phyloP scores from a whole-genome alignment of 257 asterid genomes.

The Rauvolfia tetraphylla region DNA sequence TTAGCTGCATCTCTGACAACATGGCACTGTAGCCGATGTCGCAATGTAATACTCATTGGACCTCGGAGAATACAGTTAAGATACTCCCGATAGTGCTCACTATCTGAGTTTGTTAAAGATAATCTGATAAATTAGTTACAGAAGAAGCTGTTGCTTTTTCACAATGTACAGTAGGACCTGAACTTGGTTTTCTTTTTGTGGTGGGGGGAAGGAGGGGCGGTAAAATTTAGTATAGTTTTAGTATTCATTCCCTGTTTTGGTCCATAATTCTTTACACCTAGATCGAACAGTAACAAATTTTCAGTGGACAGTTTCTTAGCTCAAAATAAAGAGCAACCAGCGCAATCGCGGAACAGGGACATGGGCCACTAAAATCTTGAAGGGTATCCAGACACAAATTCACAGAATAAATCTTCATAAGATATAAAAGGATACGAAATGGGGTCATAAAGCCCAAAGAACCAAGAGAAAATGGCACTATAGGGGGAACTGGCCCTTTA shows the following conservation, averaged over 20 bases:
- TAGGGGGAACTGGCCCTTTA: constrained; percentile 98
- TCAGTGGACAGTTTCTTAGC: not conserved
- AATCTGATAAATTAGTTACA: constrained; percentile 2
- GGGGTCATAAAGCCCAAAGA: constrained; percentile 99
- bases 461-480: constrained; percentile 95
- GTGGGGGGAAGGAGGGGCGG: too few species aligned
- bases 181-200: too few species aligned
- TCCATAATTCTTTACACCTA: not conserved
- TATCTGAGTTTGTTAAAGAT: constrained; percentile 65
- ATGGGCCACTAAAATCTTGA: not conserved
- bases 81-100: constrained; percentile 74
- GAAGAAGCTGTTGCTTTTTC: not conserved
- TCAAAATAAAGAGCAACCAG: not conserved
- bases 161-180: not conserved
- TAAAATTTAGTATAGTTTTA: not conserved
- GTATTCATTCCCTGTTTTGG: not conserved
- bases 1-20: constrained; percentile 79
- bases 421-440: constrained; percentile 67
- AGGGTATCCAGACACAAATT: not conserved
- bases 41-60: constrained; percentile 77
- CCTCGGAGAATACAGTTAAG: constrained; percentile 66
- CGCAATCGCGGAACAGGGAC: not conserved
- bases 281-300: not conserved
- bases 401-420: not conserved
- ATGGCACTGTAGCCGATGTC: constrained; percentile 92